These are phyloP conservation scores for Onygenales sp. DNA, from an alignment of 2,329 filamentous ascomycete genomes.

Conservation along the genomic window DNA sequence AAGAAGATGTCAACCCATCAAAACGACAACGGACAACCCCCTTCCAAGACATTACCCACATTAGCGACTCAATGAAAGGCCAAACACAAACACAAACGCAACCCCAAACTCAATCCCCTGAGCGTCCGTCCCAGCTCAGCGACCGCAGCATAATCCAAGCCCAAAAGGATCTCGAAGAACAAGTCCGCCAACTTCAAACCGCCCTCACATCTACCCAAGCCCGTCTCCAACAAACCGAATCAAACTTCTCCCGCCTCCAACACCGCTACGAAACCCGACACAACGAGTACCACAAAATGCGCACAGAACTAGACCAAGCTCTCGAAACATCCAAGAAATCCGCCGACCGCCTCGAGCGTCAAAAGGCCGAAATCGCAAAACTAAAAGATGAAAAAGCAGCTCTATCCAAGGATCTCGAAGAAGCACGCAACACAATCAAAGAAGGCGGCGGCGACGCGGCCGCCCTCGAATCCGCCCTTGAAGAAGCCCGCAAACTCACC, in stretches of 20 bases:
- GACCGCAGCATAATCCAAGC: slow-evolving; percentile 23
- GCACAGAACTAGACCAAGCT: slow-evolving; percentile 27
- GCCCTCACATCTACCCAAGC: slow-evolving; percentile 18
- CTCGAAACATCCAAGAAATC: slow-evolving; percentile 19
- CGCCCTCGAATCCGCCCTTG: slow-evolving; percentile 20
- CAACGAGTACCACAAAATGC: slow-evolving; percentile 27
- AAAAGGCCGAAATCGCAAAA: slow-evolving; percentile 28
- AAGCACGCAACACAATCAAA: slow-evolving; percentile 31
- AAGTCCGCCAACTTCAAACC: slow-evolving; percentile 22
- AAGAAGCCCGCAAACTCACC: slow-evolving; percentile 29
- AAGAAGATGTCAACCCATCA: slow-evolving; percentile 17
- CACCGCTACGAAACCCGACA: slow-evolving; percentile 36
- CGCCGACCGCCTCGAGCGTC: slow-evolving; percentile 22
- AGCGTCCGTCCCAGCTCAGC: slow-evolving; percentile 18
- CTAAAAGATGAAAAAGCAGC: slow-evolving; percentile 32
- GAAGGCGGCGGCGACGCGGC: slow-evolving; percentile 29
- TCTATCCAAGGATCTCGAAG: slow-evolving; percentile 29
- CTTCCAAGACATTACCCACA: slow-evolving; percentile 27
- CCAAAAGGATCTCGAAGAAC: slow-evolving; percentile 21
- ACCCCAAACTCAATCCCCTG: slow-evolving; percentile 3
- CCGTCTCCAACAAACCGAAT: slow-evolving; percentile 24
- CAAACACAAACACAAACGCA: slow-evolving; percentile 20
- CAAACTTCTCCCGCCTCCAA: slow-evolving; percentile 27
- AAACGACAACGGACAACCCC: slow-evolving; percentile 31
- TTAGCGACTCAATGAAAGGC: slow-evolving; percentile 25